Percentiles rank a stretch among this genome's conserved stretches.
Evolutionary conservation across 2,329 filamentous ascomycete species (phyloP).

Genomic region (Cordyceps javanica): DNA sequence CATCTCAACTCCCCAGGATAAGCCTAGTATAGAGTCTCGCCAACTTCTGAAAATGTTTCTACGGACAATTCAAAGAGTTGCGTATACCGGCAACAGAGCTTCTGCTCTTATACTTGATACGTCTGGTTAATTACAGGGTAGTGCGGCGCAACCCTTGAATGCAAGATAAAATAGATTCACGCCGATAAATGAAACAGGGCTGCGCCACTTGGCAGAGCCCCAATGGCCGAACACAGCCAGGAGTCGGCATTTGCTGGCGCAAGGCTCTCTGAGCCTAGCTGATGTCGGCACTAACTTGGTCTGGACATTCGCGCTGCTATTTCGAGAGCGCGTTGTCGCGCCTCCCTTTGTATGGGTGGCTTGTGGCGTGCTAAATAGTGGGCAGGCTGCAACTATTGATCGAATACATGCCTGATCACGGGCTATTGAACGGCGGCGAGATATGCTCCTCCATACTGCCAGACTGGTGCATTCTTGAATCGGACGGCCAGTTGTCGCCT

Average conservation of each 20-base stretch:
- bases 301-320: background rate
- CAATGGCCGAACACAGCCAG: background rate
- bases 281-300: background rate
- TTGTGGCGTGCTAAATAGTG: background rate
- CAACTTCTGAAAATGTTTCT: too few species aligned
- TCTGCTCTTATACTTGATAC: too few species aligned
- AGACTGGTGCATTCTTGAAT: too few species aligned
- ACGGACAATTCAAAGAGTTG: too few species aligned
- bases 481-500: too few species aligned
- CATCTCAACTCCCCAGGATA: too few species aligned
- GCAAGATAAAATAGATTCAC: background rate
- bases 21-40: too few species aligned
- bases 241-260: background rate
- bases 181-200: background rate
- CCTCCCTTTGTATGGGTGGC: background rate
- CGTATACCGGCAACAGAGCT: too few species aligned
- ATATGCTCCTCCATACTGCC: too few species aligned
- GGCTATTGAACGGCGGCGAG: too few species aligned
- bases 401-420: too few species aligned
- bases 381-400: too few species aligned
- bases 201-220: background rate
- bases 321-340: background rate
- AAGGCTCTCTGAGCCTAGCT: background rate
- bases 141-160: background rate
- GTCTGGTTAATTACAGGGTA: background rate